Conservation (phyloP, 2,329 filamentous ascomycete genomes). For the Incumbomyces lentus region DNA sequence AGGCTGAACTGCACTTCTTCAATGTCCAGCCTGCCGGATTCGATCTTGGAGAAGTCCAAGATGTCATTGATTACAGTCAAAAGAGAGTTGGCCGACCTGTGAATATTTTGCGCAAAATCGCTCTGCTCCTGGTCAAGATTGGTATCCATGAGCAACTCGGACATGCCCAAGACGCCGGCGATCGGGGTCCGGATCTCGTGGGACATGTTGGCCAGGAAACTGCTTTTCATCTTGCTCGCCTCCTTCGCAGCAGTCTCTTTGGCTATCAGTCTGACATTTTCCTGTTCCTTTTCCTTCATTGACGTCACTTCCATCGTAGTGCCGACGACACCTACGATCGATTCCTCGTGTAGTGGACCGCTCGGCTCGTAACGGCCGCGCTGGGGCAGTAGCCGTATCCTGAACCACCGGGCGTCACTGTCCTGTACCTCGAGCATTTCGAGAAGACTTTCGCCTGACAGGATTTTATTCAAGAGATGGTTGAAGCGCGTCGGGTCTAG, state of each 20-base stretch:
- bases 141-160: constrained; percentile 61
- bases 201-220: constrained; percentile 72
- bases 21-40: constrained; percentile 65
- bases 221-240: constrained; percentile 67
- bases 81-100: constrained; percentile 65
- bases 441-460: constrained; percentile 43
- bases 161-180: constrained; percentile 71
- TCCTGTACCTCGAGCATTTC: constrained; percentile 56
- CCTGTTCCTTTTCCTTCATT: constrained; percentile 54
- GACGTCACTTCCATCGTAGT: constrained; percentile 74
- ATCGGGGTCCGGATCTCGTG: constrained; percentile 72
- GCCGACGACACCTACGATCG: constrained; percentile 62
- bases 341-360: constrained; percentile 35
- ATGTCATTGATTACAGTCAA: constrained; percentile 78
- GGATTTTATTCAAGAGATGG: constrained; percentile 46
- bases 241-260: constrained; percentile 72
- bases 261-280: constrained; percentile 60
- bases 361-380: constrained; percentile 44
- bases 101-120: constrained; percentile 68
- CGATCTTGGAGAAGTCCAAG: constrained; percentile 71
- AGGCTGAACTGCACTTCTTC: constrained; percentile 73
- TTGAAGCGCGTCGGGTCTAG: constrained; percentile 43
- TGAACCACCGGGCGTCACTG: constrained; percentile 54
- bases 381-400: constrained; percentile 61
- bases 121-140: constrained; percentile 58